Evolutionary conservation across 371 early-diverging fungal species (phyloP), one percentile per base, ranked within the genome.

Genomic region (Encephalitozoon cuniculi): DNA sequence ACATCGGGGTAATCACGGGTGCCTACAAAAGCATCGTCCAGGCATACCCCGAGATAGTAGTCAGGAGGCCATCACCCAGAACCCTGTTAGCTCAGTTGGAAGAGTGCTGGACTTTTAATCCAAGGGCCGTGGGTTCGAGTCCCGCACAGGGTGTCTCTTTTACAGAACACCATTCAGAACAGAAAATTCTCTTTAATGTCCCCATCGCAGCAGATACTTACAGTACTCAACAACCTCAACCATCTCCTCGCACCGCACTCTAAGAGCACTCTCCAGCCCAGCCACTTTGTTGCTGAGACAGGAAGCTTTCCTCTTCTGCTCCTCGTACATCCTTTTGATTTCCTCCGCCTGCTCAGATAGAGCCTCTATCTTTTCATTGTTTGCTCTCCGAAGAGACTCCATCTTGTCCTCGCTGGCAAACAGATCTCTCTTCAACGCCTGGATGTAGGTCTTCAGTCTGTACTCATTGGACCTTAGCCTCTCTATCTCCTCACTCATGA

Each of bases 401-500:
- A 67, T 30, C 54, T 51, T 76, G 30, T 72, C 71, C 49, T 72
- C 53, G 18, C 49, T 39, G 3, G 55, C 54, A 34, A 76, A 41
- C 23, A 79, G 37, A 67, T 79, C 80, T 34, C 66, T 70, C 37
- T 76, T 26, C 12, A 79, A 28, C 7, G 73, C 78, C 49, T 68
- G 39, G 11, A 79, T 79, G 49, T 79, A 69, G 12, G 15, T 37
- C 51, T 72, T 76, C 12, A 76, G 44, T 15, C 69, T 43, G 6
- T 64, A 21, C 26, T 76, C 76, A 30, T 68, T 54, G 30, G 54
- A 23, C 43, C 15, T 71, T 7, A 68, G 32, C 37, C 69, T 55
- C 12, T 75, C 34, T 23, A 79, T 49, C 25, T 79, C 80, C 25
- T 55, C 53, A 37, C 75, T 30, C 43, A 52, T 18, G 15, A 30